Evolutionary conservation across 805 yeast species (phyloP), one percentile per base, ranked within the genome.

Genomic region (Wickerhamomyces ciferrii): DNA sequence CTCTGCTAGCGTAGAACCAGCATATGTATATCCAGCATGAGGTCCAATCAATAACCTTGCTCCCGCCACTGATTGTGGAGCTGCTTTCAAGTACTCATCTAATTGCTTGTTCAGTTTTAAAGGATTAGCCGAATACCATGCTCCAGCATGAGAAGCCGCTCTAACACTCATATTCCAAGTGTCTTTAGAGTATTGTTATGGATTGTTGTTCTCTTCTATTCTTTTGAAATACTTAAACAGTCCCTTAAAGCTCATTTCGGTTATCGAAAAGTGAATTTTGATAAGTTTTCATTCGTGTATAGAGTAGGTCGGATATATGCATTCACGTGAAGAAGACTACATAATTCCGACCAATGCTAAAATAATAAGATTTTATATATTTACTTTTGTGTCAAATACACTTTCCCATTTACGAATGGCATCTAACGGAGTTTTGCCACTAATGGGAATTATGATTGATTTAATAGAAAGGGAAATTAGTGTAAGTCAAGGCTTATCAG

Each of bases 21-120:
- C 84, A 61, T 84, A 94, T 5, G 84, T 59, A 59, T 84, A 90
- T 0, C 99, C 99, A 8, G 99, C 99, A 64, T 94, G 99, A 1
- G 82, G 87, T 9, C 84, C 86, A 14, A 79, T 70, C 13, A 76
- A 62, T n/a, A 80, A 64, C 45, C 83, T 65, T 31, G 81, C 79
- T 4, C 71, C 75, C 5, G 57, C 56, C 2, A 67, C 59, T 1
- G 60, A 31, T 2, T 49, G 43, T 13, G 69, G 66, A 2, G 75
- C 75, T 11, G 52, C 53, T 7, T 56, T 56, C 40, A 87, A 63
- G 54, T 69, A 79, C 1, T 59, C 57, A 13, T 74, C 73, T 17
- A 92, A 47, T 52, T 87, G 87, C 9, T 59, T 48, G 2, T 69
- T 61, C 14, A 92, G 70, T 19, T 58, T 60, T 2, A 56, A 39